Evolutionary conservation across 2,329 filamentous ascomycete species (phyloP).

Genomic region (Phyllosticta citriasiana): DNA sequence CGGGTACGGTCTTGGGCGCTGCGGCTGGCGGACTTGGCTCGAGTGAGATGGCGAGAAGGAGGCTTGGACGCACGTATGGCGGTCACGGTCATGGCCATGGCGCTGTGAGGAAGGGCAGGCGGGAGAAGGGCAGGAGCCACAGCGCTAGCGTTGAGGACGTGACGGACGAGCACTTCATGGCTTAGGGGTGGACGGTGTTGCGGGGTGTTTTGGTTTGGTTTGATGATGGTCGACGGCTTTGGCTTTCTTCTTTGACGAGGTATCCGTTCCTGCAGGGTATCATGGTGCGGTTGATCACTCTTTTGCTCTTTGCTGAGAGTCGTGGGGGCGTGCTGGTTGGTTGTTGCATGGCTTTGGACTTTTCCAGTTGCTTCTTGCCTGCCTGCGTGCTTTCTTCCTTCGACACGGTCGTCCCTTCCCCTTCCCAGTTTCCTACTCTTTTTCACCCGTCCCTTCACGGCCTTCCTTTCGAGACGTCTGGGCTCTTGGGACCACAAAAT

Average conservation of each 20-base stretch:
- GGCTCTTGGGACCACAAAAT: no score
- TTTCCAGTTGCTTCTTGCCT: no score
- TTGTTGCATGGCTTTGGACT: background rate
- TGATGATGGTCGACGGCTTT: background rate
- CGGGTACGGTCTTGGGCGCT: constrained; percentile 27
- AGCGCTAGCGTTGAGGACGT: background rate
- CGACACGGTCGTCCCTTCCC: no score
- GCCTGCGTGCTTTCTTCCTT: no score
- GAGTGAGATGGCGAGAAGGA: constrained; percentile 14
- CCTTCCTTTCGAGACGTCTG: no score
- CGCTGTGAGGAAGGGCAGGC: constrained; percentile 14
- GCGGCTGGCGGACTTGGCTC: constrained; percentile 26
- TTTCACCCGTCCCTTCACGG: no score
- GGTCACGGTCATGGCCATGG: background rate
- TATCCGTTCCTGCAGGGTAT: background rate
- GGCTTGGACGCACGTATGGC: background rate
- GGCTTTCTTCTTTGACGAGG: background rate
- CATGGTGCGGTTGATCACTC: background rate
- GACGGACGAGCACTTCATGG: background rate
- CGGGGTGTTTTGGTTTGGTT: background rate
- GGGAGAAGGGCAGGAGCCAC: constrained; percentile 12
- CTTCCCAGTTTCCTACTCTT: no score
- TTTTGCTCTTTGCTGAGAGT: background rate
- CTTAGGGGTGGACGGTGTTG: background rate
- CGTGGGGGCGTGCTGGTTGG: background rate